Percentiles rank a stretch among this genome's conserved stretches.
These are phyloP conservation scores for Exidia glandulosa DNA, from an alignment of 768 basidiomycete species.

Conservation along the genomic window DNA sequence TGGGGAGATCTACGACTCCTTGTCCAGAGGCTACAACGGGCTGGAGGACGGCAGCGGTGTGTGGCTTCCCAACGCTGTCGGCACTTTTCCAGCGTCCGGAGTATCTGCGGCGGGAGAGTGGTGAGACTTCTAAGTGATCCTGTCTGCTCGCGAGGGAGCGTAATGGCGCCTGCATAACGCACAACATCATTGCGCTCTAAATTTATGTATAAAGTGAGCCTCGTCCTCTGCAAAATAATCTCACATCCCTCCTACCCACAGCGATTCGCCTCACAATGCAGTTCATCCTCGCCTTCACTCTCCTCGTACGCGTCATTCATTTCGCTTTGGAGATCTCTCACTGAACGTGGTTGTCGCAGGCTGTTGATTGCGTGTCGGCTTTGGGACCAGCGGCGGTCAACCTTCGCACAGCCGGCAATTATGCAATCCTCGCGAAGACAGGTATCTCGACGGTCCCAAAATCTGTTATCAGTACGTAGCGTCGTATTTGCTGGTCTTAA, in stretches of 20 bases:
- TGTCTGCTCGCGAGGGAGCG: background rate
- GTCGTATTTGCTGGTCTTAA: background rate
- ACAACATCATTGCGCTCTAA: background rate
- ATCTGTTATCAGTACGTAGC: background rate
- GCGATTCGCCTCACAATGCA: background rate
- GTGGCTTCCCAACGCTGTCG: background rate
- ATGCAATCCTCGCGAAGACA: background rate
- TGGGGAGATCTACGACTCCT: background rate
- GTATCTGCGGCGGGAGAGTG: background rate
- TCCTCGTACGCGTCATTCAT: background rate
- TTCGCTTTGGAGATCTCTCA: background rate
- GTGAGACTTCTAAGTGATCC: background rate
- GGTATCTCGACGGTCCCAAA: background rate
- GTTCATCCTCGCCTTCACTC: background rate
- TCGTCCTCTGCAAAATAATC: background rate
- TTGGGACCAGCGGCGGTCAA: background rate
- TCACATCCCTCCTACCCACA: background rate
- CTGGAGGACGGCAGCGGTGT: background rate
- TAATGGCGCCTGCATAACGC: background rate
- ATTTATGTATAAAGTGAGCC: background rate
- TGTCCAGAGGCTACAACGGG: background rate
- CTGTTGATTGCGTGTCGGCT: background rate
- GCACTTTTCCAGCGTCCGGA: background rate
- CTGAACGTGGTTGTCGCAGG: background rate
- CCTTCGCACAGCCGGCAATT: background rate